phyloP scores from a whole-genome alignment of 73 alveolate genomes.

The Stentor coeruleus region DNA sequence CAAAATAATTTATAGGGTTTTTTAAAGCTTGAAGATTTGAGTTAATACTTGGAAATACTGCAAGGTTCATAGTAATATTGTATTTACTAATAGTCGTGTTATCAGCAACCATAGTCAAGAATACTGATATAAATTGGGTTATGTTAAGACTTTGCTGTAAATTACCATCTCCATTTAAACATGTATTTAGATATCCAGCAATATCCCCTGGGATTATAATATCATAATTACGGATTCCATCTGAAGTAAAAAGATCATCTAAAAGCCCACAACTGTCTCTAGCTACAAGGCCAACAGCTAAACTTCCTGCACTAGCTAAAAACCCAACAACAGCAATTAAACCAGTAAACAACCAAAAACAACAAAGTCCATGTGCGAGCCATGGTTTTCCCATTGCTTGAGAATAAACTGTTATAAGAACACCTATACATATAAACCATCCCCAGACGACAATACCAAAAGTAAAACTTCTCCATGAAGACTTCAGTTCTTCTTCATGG shows the following conservation, averaged over 20 bases:
- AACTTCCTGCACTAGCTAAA: neutral
- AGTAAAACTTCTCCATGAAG: neutral
- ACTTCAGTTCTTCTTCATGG: neutral
- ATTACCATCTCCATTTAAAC: neutral
- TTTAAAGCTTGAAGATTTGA: too few relatives aligned
- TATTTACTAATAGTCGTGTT: neutral
- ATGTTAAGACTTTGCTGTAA: neutral
- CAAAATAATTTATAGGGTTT: neutral
- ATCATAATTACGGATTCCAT: neutral
- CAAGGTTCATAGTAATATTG: neutral
- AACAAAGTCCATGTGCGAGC: slow-evolving; percentile 8
- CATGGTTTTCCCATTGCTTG: neutral
- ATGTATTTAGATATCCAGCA: neutral
- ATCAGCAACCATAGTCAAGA: neutral
- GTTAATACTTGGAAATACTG: neutral
- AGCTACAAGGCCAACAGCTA: neutral
- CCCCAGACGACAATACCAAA: neutral
- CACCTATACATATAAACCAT: neutral
- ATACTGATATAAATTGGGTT: neutral
- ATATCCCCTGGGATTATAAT: neutral
- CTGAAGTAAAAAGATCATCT: neutral
- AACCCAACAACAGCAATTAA: neutral
- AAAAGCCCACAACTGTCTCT: neutral
- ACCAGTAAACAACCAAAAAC: neutral
- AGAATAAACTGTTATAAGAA: neutral